These are phyloP conservation scores for Aspergillus steynii DNA, from an alignment of 495 filamentous ascomycete species.

Conservation along the genomic window DNA sequence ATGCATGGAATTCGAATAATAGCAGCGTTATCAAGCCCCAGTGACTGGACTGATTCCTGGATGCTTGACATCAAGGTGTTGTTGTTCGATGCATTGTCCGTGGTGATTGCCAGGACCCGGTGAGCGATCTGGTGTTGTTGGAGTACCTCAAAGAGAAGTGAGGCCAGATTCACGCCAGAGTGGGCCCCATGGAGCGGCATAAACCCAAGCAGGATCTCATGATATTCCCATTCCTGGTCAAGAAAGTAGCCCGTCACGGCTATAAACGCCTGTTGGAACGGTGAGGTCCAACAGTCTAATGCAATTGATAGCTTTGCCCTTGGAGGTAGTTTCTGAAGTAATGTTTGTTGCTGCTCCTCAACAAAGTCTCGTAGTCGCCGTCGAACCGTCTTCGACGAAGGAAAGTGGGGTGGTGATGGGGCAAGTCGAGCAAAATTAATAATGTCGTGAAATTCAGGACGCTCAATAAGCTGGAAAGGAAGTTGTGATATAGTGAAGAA, in stretches of 20 bases:
- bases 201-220: neutral
- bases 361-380: neutral
- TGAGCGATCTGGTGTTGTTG: neutral
- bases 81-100: neutral
- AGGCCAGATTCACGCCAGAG: neutral
- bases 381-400: neutral
- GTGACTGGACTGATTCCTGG: neutral
- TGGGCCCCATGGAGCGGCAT: neutral
- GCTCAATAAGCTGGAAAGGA: too few species aligned
- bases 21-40: neutral
- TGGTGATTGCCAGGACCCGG: too few species aligned
- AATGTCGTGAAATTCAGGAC: neutral
- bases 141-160: too few species aligned
- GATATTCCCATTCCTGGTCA: too few species aligned
- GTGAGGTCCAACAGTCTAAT: neutral
- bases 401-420: neutral
- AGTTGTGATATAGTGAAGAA: too few species aligned
- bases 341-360: neutral
- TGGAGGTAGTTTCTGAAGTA: neutral
- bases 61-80: neutral
- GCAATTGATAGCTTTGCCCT: neutral
- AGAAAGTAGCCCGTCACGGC: neutral
- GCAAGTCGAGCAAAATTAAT: neutral
- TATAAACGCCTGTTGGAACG: neutral
- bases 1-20: neutral